A percentile compares a stretch with the other conserved stretches of the same genome.
Evolutionary conservation across 805 yeast species (phyloP).

Genomic region (Middelhovenomyces tepae): DNA sequence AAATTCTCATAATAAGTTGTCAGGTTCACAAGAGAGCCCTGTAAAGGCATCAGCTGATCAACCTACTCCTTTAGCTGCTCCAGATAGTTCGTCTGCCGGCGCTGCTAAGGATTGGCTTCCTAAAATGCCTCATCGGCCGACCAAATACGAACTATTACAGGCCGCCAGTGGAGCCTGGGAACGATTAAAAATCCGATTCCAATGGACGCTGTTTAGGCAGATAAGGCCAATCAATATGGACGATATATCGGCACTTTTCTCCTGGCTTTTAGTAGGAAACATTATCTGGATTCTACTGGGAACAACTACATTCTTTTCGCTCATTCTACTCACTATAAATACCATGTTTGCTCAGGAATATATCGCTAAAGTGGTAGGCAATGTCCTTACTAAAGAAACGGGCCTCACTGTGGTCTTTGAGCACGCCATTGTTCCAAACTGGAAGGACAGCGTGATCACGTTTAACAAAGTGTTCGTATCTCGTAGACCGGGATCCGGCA

Average conservation of each 20-base stretch:
- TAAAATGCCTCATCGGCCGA: conserved; percentile 14
- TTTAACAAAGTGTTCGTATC: conserved; percentile 82
- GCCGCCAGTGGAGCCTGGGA: conserved; percentile 35
- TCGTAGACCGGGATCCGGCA: conserved; percentile 56
- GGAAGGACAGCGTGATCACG: conserved; percentile 80
- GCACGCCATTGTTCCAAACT: conserved; percentile 87
- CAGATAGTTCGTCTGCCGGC: too few species aligned
- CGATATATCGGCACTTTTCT: conserved; percentile 80
- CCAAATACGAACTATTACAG: conserved; percentile 36
- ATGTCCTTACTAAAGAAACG: conserved; percentile 72
- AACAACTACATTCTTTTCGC: conserved; percentile 86
- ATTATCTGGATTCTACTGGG: conserved; percentile 70
- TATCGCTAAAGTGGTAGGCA: conserved; percentile 75
- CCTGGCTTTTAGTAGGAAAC: conserved; percentile 89
- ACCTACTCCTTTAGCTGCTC: too few species aligned
- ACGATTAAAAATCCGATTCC: conserved; percentile 40
- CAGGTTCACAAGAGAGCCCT: too few species aligned
- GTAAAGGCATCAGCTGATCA: too few species aligned
- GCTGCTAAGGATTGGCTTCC: too few species aligned
- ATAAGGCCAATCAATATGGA: conserved; percentile 86
- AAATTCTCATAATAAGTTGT: too few species aligned
- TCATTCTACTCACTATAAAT: conserved; percentile 66
- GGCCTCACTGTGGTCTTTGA: conserved; percentile 81
- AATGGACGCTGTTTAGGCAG: conserved; percentile 69
- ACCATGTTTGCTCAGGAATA: conserved; percentile 84